Evolutionary conservation across 257 asterid species (phyloP), one percentile per base, ranked within the genome.

Genomic region (Solanum chaucha): DNA sequence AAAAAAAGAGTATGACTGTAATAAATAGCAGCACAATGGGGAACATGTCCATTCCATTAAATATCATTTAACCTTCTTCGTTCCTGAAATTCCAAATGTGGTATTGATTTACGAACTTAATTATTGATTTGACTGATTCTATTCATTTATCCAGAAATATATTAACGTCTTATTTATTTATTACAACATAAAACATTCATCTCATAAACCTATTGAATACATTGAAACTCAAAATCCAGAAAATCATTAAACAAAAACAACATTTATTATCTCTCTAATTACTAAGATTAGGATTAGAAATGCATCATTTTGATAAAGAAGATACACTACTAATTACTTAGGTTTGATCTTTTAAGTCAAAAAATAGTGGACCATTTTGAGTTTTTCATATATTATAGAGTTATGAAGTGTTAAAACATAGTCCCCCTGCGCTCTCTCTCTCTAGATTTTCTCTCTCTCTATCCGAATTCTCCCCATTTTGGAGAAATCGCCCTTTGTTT

Each of bases 381-480:
- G 36, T 30, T 68, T 68, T 68, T 13, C 38, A 26, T 65, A 65
- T 65, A 24, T 64, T 28, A 28, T 35, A 28, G 64, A 30, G 26
- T 80, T 67, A 55, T 19, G 64, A 46, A 80, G 84, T 46, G 84
- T 24, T n/a, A 8, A 24, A 28, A 41, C 15, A 4, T 8, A 46
- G 36, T 26, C 61, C 87, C 77, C 77, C 83, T 13, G 64, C 87
- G 48, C 72, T 55, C 26, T 86, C 85, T 85, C 32, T 86, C 90
- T 86, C 91, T 86, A 90, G 92, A 92, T 88, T 88, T 89, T 88
- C 90, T 87, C 91, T 87, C 91, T 87, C 89, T 68, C 78, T 87
- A 75, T 87, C 90, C 91, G 51, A 88, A 83, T 87, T 87, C 87
- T 88, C 87, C 88, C 88, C 89, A 70, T 26, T 90, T 86, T 85